phyloP scores from a whole-genome alignment of 116 monocot species.

The Posidonia oceanica region DNA sequence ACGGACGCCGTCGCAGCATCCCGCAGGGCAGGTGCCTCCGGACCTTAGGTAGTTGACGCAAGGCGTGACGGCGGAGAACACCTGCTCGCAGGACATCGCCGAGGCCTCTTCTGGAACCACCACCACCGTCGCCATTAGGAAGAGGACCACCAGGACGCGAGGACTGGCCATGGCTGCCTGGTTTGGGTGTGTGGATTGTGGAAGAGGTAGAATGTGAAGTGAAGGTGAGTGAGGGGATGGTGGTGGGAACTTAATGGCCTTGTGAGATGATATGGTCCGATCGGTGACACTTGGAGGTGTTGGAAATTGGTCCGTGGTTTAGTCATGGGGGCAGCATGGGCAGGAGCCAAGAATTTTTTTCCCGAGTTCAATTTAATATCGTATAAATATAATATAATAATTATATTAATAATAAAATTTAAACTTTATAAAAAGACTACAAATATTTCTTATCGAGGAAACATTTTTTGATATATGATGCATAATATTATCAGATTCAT shows the following conservation, averaged over 20 bases:
- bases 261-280: not conserved
- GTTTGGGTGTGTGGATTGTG: not conserved
- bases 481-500: too few species aligned
- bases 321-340: too few species aligned
- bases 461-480: too few species aligned
- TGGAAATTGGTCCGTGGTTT: not conserved
- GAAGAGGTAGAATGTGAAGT: not conserved
- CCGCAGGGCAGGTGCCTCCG: not conserved
- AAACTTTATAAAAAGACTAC: too few species aligned
- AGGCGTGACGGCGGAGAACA: not conserved
- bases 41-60: conserved; percentile 10
- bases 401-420: too few species aligned
- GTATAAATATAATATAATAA: too few species aligned
- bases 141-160: not conserved
- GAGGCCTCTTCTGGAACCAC: not conserved
- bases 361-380: too few species aligned
- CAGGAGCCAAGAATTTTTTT: too few species aligned
- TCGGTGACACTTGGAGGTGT: not conserved
- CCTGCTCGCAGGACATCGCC: conserved; percentile 12
- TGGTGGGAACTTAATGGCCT: too few species aligned
- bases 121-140: not conserved
- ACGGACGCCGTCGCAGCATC: conserved; percentile 22
- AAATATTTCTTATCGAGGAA: too few species aligned
- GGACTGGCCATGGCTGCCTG: not conserved
- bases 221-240: not conserved